Evolutionary conservation across 768 basidiomycete species (phyloP).

Genomic region (Gymnopilus dilepis): DNA sequence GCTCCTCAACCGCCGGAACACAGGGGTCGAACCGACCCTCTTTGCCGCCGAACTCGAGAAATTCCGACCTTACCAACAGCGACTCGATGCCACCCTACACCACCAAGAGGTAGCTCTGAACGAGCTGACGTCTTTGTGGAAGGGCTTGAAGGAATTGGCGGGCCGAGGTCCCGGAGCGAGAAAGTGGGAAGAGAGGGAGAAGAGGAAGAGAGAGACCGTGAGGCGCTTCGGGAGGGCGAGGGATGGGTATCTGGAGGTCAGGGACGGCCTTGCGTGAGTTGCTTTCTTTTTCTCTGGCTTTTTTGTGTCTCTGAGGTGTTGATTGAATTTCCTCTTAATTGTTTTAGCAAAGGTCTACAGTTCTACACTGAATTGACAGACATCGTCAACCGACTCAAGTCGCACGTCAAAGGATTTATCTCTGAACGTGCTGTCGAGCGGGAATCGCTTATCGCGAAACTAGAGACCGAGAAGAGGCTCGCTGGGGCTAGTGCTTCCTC

Average conservation of each 20-base stretch:
- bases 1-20: slow-evolving; percentile 86
- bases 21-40: slow-evolving; percentile 81
- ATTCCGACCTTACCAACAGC: slow-evolving; percentile 89
- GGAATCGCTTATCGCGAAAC: slow-evolving; percentile 64
- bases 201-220: slow-evolving; percentile 75
- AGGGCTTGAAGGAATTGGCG: slow-evolving; percentile 70
- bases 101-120: slow-evolving; percentile 76
- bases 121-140: slow-evolving; percentile 79
- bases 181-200: slow-evolving; percentile 85
- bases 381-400: slow-evolving; percentile 60
- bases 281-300: neutral
- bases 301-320: slow-evolving; percentile 14
- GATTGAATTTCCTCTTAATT: neutral
- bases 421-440: slow-evolving; percentile 70
- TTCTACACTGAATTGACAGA: slow-evolving; percentile 86
- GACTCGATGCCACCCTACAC: slow-evolving; percentile 76
- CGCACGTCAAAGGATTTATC: slow-evolving; percentile 67
- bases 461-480: slow-evolving; percentile 75
- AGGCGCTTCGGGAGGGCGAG: slow-evolving; percentile 75
- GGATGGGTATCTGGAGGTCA: slow-evolving; percentile 86
- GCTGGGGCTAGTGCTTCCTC: slow-evolving; percentile 51
- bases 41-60: slow-evolving; percentile 96
- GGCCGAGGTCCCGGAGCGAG: slow-evolving; percentile 78
- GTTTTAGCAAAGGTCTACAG: slow-evolving; percentile 78
- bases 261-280: slow-evolving; percentile 82